These are phyloP conservation scores for Arthrobotrys sphaeroides DNA, from an alignment of 2,329 filamentous ascomycete genomes.

Conservation along the genomic window DNA sequence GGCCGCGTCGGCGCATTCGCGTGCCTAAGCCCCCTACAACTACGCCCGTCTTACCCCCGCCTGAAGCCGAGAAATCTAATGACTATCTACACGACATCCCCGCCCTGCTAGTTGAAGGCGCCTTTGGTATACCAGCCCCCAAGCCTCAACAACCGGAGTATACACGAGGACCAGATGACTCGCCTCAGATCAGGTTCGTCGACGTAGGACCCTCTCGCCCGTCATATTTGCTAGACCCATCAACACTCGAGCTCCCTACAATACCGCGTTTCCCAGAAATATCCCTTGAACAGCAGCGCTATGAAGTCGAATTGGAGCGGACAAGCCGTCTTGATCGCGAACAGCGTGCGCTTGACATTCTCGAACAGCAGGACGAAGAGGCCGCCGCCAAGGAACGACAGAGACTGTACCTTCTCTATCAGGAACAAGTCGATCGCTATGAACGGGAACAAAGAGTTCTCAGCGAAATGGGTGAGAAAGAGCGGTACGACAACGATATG, in stretches of 20 bases:
- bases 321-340: constrained; percentile 28
- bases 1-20: background rate
- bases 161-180: background rate
- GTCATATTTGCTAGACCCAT: background rate
- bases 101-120: background rate
- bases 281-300: constrained; percentile 34
- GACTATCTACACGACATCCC: background rate
- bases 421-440: constrained; percentile 43
- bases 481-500: constrained; percentile 32
- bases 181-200: no score
- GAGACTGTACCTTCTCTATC: constrained; percentile 43
- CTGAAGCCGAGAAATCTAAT: background rate
- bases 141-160: background rate
- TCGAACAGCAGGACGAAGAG: constrained; percentile 38
- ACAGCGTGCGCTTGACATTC: constrained; percentile 31
- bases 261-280: background rate
- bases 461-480: constrained; percentile 33
- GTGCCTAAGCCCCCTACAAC: background rate
- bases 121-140: no score
- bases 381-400: constrained; percentile 36
- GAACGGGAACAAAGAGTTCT: constrained; percentile 32
- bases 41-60: background rate
- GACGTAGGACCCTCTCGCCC: background rate
- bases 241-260: background rate
- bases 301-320: constrained; percentile 49